phyloP scores from a whole-genome alignment of 164 flowering plant genomes.

The Warburgia ugandensis region DNA sequence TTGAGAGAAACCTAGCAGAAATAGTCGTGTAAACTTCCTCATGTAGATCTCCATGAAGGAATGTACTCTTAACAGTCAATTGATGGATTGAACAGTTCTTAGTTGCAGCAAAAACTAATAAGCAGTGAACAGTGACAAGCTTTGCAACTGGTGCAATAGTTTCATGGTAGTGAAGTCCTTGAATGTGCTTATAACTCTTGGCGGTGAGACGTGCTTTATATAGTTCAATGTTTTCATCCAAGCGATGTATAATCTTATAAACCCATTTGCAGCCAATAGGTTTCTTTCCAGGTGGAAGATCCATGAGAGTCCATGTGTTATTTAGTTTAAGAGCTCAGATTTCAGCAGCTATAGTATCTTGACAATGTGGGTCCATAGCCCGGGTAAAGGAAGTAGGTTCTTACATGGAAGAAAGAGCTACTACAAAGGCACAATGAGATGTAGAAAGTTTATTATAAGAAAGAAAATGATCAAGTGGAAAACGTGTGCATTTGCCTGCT shows the following conservation, averaged over 20 bases:
- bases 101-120: not conserved
- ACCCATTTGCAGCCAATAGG: slow-evolving; percentile 1
- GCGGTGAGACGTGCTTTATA: not conserved
- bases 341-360: slow-evolving; percentile 2
- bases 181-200: not conserved
- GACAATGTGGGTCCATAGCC: not conserved
- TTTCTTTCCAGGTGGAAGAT: not conserved
- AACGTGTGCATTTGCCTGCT: not conserved
- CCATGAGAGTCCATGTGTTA: not conserved
- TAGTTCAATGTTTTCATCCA: not conserved
- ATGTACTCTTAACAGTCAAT: not conserved
- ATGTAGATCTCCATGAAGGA: slow-evolving; percentile 1
- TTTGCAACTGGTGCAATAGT: not conserved
- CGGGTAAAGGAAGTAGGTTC: slow-evolving; percentile 1
- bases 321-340: not conserved
- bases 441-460: not conserved
- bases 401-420: not conserved
- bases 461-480: not conserved
- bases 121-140: not conserved
- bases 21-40: not conserved
- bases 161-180: not conserved
- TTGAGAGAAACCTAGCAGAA: not conserved
- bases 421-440: not conserved
- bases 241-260: not conserved
- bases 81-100: not conserved